Evolutionary conservation across 1,284 basidiomycete genomes (phyloP), one percentile per base, ranked within the genome.

Genomic region (Moesziomyces globuligerus): DNA sequence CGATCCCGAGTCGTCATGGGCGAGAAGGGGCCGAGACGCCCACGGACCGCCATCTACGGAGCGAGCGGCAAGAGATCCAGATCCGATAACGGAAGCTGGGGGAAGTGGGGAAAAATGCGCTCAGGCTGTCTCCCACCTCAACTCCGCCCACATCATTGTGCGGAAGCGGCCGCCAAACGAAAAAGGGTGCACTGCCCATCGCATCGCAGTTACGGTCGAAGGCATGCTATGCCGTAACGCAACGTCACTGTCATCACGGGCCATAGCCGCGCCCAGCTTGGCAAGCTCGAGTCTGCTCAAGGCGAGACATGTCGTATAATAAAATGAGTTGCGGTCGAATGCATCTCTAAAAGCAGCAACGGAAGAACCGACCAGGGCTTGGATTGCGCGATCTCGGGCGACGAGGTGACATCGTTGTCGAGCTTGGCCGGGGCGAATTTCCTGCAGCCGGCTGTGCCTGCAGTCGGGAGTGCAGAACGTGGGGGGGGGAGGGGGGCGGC

Each of bases 21-120:
- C 13, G 32, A 34, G 17, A 34, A 17, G 32, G 32, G 32, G 32
- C 32, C 32, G 32, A 34, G 17, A 34, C 10, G 17, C 32, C 15
- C 32, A 34, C 32, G 15, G 32, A 34, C 15, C 4, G 15, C 11
- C 29, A 23, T 3, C 39, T 37, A 39, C 32, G 41, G 54, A 38
- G 43, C 32, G 32, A 34, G 32, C 32, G 32, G 39, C 41, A 26
- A 48, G 41, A 57, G 54, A 57, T 57, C 47, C 47, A 29, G 40
- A 48, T 55, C 54, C 54, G 54, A 57, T 57, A 49, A 57, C 40
- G 5, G 47, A 17, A 17, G 10, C n/a, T n/a, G n/a, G n/a, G 17
- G 18, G 26, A 6, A 36, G 9, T 39, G 20, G 17, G 18, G 10
- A 18, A 40, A 34, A 21, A 9, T 18, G 40, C 10, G 40, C 40